Evolutionary conservation across 2,329 filamentous ascomycete genomes (phyloP).

Genomic region (Sordariomycetes sp.): DNA sequence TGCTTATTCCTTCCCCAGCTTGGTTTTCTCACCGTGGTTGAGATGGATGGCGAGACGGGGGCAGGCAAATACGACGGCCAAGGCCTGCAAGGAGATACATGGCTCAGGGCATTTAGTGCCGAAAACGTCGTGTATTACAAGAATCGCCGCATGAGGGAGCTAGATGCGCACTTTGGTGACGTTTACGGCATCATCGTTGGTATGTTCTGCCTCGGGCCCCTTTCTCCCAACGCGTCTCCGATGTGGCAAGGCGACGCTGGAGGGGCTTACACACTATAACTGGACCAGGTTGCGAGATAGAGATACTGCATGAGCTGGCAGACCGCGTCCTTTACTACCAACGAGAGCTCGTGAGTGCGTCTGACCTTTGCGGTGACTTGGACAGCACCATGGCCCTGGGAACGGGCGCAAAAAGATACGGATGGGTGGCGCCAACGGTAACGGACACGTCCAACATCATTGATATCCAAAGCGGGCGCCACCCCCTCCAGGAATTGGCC

Average conservation of each 20-base stretch:
- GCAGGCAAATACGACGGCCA: slow-evolving; percentile 50
- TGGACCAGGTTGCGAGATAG: slow-evolving; percentile 52
- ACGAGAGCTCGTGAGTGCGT: slow-evolving; percentile 53
- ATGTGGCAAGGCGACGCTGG: not conserved
- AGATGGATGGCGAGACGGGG: slow-evolving; percentile 37
- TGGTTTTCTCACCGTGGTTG: slow-evolving; percentile 76
- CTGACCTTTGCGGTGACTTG: slow-evolving; percentile 74
- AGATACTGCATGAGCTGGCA: slow-evolving; percentile 71
- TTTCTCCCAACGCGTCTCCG: not conserved
- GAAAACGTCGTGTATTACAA: slow-evolving; percentile 75
- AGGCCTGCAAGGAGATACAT: slow-evolving; percentile 38
- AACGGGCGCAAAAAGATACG: slow-evolving; percentile 64
- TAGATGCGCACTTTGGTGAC: slow-evolving; percentile 77
- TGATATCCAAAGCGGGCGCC: slow-evolving; percentile 66
- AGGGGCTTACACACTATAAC: not conserved
- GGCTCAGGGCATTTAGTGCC: slow-evolving; percentile 70
- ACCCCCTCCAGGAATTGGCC: slow-evolving; percentile 77
- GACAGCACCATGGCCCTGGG: slow-evolving; percentile 78
- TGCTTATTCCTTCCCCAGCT: slow-evolving; percentile 89
- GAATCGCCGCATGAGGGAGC: slow-evolving; percentile 65
- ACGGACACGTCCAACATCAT: slow-evolving; percentile 55
- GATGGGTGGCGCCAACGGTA: slow-evolving; percentile 59
- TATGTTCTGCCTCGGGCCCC: slow-evolving; percentile 18
- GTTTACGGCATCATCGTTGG: slow-evolving; percentile 76
- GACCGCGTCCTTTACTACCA: slow-evolving; percentile 61